A percentile compares a stretch with the other conserved stretches of the same genome.
Evolutionary conservation across 805 yeast genomes (phyloP).

Genomic region (Metschnikowia peoriensis): DNA sequence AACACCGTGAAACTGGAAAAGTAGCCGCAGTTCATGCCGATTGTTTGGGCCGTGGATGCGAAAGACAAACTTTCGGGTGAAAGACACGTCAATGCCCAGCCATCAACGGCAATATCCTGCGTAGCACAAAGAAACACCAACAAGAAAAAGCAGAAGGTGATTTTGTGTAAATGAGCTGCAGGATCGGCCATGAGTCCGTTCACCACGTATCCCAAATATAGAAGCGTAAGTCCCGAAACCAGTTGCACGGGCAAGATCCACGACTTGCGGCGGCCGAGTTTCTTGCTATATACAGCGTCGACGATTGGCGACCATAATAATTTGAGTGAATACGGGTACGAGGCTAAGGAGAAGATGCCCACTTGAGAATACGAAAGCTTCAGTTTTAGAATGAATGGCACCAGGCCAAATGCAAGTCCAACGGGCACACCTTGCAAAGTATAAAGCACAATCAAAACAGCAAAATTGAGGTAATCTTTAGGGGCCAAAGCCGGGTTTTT

Average conservation of each 20-base stretch:
- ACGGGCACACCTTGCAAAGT: conserved; percentile 95
- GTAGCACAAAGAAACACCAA: conserved; percentile 91
- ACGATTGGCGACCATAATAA: conserved; percentile 95
- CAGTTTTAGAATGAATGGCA: conserved; percentile 85
- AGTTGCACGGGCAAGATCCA: conserved; percentile 95
- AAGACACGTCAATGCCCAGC: conserved; percentile 93
- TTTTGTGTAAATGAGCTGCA: conserved; percentile 44
- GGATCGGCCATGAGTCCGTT: conserved; percentile 53
- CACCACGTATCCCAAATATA: conserved; percentile 57
- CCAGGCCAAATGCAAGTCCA: conserved; percentile 91
- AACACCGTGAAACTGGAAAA: conserved; percentile 90
- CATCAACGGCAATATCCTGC: conserved; percentile 98
- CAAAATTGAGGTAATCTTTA: conserved; percentile 39
- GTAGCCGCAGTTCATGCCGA: conserved; percentile 92
- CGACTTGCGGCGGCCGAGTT: conserved; percentile 77
- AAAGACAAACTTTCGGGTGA: conserved; percentile 75
- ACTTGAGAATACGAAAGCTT: conserved; percentile 83
- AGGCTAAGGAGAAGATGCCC: conserved; percentile 86
- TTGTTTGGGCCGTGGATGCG: conserved; percentile 97
- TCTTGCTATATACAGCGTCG: conserved; percentile 71
- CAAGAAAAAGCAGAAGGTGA: conserved; percentile 71
- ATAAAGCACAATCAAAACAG: conserved; percentile 69
- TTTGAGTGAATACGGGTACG: conserved; percentile 92
- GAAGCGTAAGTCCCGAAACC: conserved; percentile 67
- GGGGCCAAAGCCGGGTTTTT: conserved; percentile 4